Percentiles rank a stretch among this genome's conserved stretches.
Conservation (phyloP, 257 asterid species). For the Solanum pimpinellifolium region DNA sequence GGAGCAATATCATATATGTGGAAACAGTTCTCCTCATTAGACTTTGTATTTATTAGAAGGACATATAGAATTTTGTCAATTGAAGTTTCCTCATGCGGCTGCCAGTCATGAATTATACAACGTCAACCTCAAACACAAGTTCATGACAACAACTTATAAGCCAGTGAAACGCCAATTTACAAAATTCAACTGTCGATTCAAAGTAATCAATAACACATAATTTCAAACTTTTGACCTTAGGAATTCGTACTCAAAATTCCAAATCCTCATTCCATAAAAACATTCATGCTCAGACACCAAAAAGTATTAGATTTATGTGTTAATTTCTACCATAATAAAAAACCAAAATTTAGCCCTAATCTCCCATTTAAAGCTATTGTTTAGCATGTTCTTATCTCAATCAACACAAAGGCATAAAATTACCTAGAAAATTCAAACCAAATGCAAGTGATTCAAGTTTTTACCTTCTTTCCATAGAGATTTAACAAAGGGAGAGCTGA, state of each 20-base stretch:
- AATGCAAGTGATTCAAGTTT: too few species aligned
- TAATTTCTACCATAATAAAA: neutral
- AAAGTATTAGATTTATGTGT: neutral
- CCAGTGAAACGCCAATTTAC: too few species aligned
- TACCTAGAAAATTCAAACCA: too few species aligned
- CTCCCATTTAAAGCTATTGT: neutral
- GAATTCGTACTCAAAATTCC: neutral
- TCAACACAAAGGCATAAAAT: too few species aligned
- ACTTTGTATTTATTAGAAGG: neutral
- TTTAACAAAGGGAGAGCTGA: too few species aligned
- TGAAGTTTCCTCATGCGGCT: neutral
- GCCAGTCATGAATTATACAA: neutral
- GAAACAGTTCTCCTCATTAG: neutral
- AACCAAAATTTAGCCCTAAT: neutral
- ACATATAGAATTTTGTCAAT: neutral
- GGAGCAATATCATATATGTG: neutral
- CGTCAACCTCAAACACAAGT: neutral
- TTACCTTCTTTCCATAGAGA: too few species aligned
- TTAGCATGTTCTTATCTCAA: neutral
- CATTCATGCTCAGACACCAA: neutral
- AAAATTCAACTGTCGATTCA: neutral
- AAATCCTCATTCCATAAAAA: neutral
- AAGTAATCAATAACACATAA: neutral
- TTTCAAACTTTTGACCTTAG: neutral
- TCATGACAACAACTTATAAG: neutral